A percentile compares a stretch with the other conserved stretches of the same genome.
phyloP scores from a whole-genome alignment of 129 eudicot species.

The Centella asiatica region DNA sequence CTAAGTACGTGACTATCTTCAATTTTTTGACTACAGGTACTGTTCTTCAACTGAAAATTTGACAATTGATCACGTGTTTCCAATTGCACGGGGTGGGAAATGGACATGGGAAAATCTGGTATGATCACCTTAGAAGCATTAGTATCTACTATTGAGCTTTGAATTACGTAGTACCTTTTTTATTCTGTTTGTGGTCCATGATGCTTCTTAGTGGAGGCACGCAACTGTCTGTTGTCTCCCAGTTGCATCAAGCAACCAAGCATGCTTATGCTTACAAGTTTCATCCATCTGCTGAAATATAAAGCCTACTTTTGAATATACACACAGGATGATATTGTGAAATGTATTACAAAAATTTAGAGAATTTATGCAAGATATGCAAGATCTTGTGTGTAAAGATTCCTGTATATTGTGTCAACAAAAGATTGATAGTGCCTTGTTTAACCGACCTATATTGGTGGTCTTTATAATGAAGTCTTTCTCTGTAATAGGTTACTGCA shows the following conservation, averaged over 20 bases:
- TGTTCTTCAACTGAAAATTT: constrained; percentile 59
- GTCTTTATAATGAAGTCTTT: constrained; percentile 1
- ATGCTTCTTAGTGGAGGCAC: neutral
- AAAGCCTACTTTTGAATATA: neutral
- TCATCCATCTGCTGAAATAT: neutral
- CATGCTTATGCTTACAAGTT: no score
- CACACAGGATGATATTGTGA: neutral
- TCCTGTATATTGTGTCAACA: neutral
- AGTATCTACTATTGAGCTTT: neutral
- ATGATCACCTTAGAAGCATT: constrained; percentile 16
- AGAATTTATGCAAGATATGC: no score
- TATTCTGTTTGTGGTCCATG: neutral
- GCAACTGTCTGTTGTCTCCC: neutral
- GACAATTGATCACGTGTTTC: constrained; percentile 83
- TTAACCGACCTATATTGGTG: neutral
- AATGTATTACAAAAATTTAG: no score
- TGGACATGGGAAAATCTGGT: constrained; percentile 99
- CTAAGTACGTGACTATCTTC: neutral
- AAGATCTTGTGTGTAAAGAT: neutral
- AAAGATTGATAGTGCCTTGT: neutral
- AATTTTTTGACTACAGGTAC: constrained; percentile 44
- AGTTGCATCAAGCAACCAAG: neutral
- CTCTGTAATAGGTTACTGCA: constrained; percentile 66
- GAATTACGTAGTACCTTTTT: neutral
- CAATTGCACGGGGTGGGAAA: constrained; percentile 78